Percentiles rank a stretch among this genome's conserved stretches.
phyloP scores from a whole-genome alignment of 176 grass and related monocot genomes.

The Rhynchospora pubera region DNA sequence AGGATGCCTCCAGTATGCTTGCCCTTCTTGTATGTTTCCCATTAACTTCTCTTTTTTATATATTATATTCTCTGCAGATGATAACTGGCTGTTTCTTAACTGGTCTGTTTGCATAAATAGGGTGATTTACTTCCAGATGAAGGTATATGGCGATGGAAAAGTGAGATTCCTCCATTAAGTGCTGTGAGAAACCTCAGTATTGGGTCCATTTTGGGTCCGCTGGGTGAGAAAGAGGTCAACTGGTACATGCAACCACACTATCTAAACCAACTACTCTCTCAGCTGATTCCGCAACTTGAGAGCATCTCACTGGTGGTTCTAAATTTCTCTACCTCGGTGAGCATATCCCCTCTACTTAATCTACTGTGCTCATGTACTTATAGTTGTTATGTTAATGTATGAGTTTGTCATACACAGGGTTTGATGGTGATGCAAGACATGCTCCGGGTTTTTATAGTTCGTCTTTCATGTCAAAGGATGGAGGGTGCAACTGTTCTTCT shows the following conservation, averaged over 20 bases:
- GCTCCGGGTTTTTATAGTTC: conserved; percentile 85
- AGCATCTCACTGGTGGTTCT: conserved; percentile 64
- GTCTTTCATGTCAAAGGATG: conserved; percentile 68
- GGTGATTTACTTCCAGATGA: conserved; percentile 91
- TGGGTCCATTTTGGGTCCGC: conserved; percentile 68
- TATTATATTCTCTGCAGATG: conserved; percentile 7
- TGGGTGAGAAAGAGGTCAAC: conserved; percentile 67
- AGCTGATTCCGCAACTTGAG: conserved; percentile 84
- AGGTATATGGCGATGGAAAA: conserved; percentile 90
- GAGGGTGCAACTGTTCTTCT: conserved; percentile 83
- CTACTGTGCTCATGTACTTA: conserved; percentile 13
- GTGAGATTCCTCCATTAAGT: conserved; percentile 72
- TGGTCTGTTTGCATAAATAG: conserved; percentile 42
- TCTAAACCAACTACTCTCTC: conserved; percentile 52
- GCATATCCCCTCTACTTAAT: conserved; percentile 24
- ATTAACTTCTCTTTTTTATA: conserved; percentile 25
- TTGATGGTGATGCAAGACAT: conserved; percentile 94
- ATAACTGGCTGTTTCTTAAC: conserved; percentile 18
- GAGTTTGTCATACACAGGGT: conserved; percentile 27
- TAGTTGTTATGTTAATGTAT: conserved; percentile 17
- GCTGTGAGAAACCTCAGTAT: conserved; percentile 80
- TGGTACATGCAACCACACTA: conserved; percentile 79
- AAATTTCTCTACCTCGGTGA: conserved; percentile 86
- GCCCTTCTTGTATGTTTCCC: conserved; percentile 67
- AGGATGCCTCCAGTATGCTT: conserved; percentile 88